A percentile compares a stretch with the other conserved stretches of the same genome.
These are phyloP conservation scores for Alloascoidea hylecoeti DNA, from an alignment of 805 yeast species.

Conservation along the genomic window DNA sequence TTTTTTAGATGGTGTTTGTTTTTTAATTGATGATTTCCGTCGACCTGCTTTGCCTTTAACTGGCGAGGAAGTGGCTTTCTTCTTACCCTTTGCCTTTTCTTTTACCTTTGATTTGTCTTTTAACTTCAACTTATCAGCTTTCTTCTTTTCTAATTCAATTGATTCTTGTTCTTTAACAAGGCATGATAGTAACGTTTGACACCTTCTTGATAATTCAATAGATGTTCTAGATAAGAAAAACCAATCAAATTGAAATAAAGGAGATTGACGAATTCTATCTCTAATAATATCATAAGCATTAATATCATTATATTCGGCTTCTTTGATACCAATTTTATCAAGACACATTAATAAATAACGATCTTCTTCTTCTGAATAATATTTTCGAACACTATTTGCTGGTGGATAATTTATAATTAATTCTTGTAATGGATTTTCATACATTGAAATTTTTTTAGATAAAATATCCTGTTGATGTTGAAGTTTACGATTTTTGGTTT, in stretches of 20 bases:
- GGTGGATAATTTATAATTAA: slow-evolving; percentile 62
- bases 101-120: slow-evolving; percentile 1
- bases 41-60: too few species aligned
- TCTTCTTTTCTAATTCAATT: slow-evolving; percentile 15
- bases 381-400: slow-evolving; percentile 42
- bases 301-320: slow-evolving; percentile 28
- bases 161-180: slow-evolving; percentile 57
- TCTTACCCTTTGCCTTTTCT: slow-evolving; percentile 2
- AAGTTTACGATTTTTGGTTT: slow-evolving; percentile 56
- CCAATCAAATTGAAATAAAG: slow-evolving; percentile 78
- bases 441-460: slow-evolving; percentile 58
- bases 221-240: slow-evolving; percentile 72
- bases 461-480: slow-evolving; percentile 68
- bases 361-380: slow-evolving; percentile 83
- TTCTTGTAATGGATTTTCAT: slow-evolving; percentile 69
- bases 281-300: slow-evolving; percentile 70
- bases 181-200: slow-evolving; percentile 63
- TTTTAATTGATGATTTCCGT: too few species aligned
- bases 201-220: slow-evolving; percentile 68
- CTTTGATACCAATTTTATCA: slow-evolving; percentile 61
- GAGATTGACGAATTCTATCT: slow-evolving; percentile 58
- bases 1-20: background rate
- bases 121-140: slow-evolving; percentile 5
- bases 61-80: background rate
- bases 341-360: slow-evolving; percentile 71